phyloP scores from a whole-genome alignment of 345 rosid species.

The Eucalyptus guilfoylei region DNA sequence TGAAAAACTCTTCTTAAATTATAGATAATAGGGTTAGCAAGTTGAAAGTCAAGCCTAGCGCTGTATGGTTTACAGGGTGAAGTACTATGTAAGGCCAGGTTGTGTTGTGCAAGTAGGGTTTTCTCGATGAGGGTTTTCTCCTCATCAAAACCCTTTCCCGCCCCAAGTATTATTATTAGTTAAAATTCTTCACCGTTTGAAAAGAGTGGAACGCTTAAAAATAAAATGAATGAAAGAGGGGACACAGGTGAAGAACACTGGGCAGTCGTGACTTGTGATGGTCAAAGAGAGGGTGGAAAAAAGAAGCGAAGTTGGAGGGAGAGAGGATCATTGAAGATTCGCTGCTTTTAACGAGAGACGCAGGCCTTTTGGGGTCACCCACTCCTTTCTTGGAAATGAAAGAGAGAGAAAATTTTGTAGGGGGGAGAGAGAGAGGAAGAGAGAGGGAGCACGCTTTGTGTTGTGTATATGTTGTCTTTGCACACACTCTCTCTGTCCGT shows the following conservation, averaged over 20 bases:
- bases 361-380: conserved; percentile 8
- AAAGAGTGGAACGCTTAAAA: background rate
- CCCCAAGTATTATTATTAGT: background rate
- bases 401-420: conserved; percentile 15
- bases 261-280: background rate
- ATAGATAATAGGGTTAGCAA: background rate
- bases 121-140: background rate
- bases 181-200: background rate
- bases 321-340: conserved; percentile 19
- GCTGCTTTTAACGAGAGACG: conserved; percentile 57
- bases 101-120: background rate
- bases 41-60: background rate
- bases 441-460: background rate
- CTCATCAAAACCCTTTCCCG: background rate
- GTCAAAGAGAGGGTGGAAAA: background rate
- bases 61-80: background rate
- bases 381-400: conserved; percentile 75
- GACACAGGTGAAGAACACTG: background rate
- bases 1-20: background rate
- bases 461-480: background rate
- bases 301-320: background rate
- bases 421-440: conserved; percentile 16
- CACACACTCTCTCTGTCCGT: background rate
- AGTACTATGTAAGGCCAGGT: background rate
- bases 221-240: background rate